phyloP scores from a whole-genome alignment of 345 rosid genomes.

The Aquilaria malaccensis region DNA sequence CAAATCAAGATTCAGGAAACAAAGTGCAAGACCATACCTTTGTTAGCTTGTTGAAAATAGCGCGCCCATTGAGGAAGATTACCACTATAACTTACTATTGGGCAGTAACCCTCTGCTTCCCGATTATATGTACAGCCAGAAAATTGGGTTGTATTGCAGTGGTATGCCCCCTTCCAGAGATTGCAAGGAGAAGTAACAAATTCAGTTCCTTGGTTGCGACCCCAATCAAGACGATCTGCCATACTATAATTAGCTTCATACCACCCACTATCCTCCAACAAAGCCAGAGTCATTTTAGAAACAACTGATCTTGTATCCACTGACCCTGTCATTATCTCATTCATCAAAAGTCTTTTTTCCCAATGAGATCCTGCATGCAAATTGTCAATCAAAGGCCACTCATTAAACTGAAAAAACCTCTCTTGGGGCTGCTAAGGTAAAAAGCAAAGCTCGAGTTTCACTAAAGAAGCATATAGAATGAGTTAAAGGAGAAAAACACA shows the following conservation, averaged over 20 bases:
- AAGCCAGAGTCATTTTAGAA: constrained; percentile 94
- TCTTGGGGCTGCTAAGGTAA: too few relatives aligned
- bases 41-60: constrained; percentile 92
- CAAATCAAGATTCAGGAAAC: neutral
- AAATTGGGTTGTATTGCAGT: constrained; percentile 82
- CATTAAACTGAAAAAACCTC: too few relatives aligned
- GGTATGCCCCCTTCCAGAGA: constrained; percentile 95
- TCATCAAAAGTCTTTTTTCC: constrained; percentile 98
- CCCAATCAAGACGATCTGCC: constrained; percentile 99
- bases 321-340: constrained; percentile 99
- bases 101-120: constrained; percentile 99
- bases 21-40: constrained; percentile 42
- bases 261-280: constrained; percentile 99
- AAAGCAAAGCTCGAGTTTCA: too few relatives aligned
- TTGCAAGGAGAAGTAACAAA: constrained; percentile 92
- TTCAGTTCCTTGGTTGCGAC: constrained; percentile 87
- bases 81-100: constrained; percentile 82
- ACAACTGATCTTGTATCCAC: constrained; percentile 98
- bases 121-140: constrained; percentile 99
- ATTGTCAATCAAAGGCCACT: too few relatives aligned
- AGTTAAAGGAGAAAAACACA: too few relatives aligned
- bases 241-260: constrained; percentile 94
- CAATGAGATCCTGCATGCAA: constrained; percentile 79
- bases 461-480: neutral
- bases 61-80: constrained; percentile 98